These are phyloP conservation scores for Phytophthora sp. DNA, from an alignment of 352 stramenopile species.

Conservation along the genomic window DNA sequence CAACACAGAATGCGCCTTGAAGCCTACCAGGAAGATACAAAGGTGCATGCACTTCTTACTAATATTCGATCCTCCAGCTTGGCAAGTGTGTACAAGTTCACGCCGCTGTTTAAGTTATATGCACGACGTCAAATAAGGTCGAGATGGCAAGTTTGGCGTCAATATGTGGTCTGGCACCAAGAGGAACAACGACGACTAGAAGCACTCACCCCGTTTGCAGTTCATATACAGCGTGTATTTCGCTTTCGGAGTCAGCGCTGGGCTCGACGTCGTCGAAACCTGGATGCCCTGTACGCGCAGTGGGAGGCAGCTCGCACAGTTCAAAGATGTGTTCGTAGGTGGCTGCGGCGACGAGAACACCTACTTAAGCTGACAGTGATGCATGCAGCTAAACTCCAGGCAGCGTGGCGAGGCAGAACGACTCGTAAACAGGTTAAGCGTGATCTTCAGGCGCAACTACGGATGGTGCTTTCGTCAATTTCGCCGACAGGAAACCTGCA, in stretches of 20 bases:
- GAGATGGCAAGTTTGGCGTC: conserved; percentile 42
- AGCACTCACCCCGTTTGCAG: conserved; percentile 46
- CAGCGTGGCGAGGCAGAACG: conserved; percentile 48
- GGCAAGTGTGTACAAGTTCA: conserved; percentile 62
- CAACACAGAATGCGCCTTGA: conserved; percentile 36
- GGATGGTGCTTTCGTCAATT: conserved; percentile 48
- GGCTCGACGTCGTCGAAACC: conserved; percentile 32
- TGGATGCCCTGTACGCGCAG: conserved; percentile 37
- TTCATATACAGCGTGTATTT: conserved; percentile 70
- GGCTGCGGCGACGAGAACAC: conserved; percentile 28
- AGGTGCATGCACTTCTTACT: conserved; percentile 47
- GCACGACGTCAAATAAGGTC: conserved; percentile 43
- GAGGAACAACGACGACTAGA: conserved; percentile 44
- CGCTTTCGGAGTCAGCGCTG: conserved; percentile 48
- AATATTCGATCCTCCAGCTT: conserved; percentile 42
- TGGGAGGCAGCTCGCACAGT: conserved; percentile 45
- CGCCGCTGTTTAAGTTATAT: conserved; percentile 66
- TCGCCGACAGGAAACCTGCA: conserved; percentile 67
- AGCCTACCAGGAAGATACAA: conserved; percentile 22
- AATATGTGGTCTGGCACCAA: conserved; percentile 53
- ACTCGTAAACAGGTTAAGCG: conserved; percentile 47
- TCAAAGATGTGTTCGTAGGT: conserved; percentile 38
- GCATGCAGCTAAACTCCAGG: conserved; percentile 50
- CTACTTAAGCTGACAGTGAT: conserved; percentile 23
- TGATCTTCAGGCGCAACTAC: conserved; percentile 46